Evolutionary conservation across 2,329 filamentous ascomycete species (phyloP).

Genomic region (Dactylellina leptospora): DNA sequence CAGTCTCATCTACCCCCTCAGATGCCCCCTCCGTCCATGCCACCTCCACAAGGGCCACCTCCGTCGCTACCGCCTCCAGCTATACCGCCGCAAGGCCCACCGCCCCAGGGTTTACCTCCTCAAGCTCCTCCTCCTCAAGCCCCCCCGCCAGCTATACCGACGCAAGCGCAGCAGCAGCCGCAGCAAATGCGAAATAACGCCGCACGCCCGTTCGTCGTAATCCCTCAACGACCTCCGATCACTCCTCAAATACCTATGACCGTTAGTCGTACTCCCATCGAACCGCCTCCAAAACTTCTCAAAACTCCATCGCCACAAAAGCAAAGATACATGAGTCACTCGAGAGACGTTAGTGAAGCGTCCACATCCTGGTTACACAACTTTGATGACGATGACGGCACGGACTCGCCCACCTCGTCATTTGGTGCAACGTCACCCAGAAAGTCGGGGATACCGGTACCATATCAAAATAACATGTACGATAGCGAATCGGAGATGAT

Average conservation of each 20-base stretch:
- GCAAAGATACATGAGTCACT: slow-evolving; percentile 54
- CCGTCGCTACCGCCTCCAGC: neutral
- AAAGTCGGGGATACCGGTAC: slow-evolving; percentile 53
- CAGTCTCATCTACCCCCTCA: slow-evolving; percentile 33
- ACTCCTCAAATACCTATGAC: slow-evolving; percentile 23
- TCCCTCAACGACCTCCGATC: slow-evolving; percentile 21
- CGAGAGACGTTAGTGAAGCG: slow-evolving; percentile 70
- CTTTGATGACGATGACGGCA: slow-evolving; percentile 87
- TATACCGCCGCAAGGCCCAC: slow-evolving; percentile 1
- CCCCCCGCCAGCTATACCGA: slow-evolving; percentile 46
- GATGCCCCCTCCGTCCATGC: slow-evolving; percentile 46
- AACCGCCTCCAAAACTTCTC: slow-evolving; percentile 33
- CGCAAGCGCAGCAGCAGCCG: slow-evolving; percentile 4
- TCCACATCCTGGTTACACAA: slow-evolving; percentile 94
- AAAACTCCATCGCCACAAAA: slow-evolving; percentile 50
- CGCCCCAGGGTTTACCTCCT: slow-evolving; percentile 13
- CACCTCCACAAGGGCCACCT: slow-evolving; percentile 14
- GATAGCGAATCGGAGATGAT: slow-evolving; percentile 55
- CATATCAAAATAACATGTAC: slow-evolving; percentile 48
- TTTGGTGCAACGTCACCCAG: slow-evolving; percentile 62
- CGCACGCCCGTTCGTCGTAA: slow-evolving; percentile 29
- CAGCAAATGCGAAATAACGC: slow-evolving; percentile 33
- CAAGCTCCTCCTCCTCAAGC: slow-evolving; percentile 38
- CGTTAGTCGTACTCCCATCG: slow-evolving; percentile 15
- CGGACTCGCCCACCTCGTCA: slow-evolving; percentile 79